Percentiles rank a stretch among this genome's conserved stretches.
Conservation (phyloP, 768 basidiomycete genomes). For the Amyloporia xantha region DNA sequence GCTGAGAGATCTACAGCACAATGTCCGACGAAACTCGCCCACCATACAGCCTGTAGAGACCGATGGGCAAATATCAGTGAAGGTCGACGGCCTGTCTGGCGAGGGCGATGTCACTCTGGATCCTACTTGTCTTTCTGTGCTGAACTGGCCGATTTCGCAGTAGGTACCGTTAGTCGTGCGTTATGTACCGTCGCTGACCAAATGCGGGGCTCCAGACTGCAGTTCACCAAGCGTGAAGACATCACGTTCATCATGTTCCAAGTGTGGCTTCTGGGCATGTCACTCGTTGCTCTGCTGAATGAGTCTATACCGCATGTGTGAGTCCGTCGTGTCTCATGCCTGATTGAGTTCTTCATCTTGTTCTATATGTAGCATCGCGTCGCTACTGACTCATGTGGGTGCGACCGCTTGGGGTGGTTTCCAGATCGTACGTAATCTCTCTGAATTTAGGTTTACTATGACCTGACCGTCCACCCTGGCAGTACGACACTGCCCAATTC, state of each 20-base stretch:
- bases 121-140: constrained; percentile 43
- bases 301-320: constrained; percentile 77
- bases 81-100: neutral
- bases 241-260: constrained; percentile 74
- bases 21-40: neutral
- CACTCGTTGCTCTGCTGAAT: constrained; percentile 60
- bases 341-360: neutral
- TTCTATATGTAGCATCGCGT: constrained; percentile 40
- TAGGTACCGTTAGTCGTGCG: too few relatives aligned
- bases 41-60: constrained; percentile 24
- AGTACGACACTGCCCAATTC: constrained; percentile 47
- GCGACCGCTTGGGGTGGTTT: constrained; percentile 69
- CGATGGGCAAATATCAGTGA: constrained; percentile 3
- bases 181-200: too few relatives aligned
- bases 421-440: constrained; percentile 39
- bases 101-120: neutral
- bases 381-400: constrained; percentile 64
- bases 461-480: neutral
- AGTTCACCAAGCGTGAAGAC: constrained; percentile 72
- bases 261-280: constrained; percentile 77
- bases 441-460: neutral
- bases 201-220: too few relatives aligned
- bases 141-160: constrained; percentile 68
- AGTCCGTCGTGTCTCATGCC: constrained; percentile 1
- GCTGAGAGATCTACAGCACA: too few relatives aligned